Evolutionary conservation across 2,329 filamentous ascomycete species (phyloP).

Genomic region (Exophiala spinifera): DNA sequence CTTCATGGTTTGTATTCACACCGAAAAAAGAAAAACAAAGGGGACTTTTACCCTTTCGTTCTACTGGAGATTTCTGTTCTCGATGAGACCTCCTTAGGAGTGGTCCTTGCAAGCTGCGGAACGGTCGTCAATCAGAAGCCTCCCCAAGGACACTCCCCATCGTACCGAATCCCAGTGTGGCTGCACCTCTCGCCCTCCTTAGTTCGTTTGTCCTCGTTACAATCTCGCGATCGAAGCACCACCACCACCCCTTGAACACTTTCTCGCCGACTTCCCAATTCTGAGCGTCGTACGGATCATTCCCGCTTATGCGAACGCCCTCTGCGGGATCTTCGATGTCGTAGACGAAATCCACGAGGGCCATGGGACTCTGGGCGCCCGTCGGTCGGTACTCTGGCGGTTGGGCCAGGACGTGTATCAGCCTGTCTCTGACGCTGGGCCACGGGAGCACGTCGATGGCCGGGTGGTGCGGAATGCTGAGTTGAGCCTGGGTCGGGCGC

Average conservation of each 20-base stretch:
- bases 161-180: slow-evolving; percentile 11
- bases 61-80: too few species aligned
- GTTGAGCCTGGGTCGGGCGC: slow-evolving; percentile 52
- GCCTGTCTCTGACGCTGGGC: slow-evolving; percentile 53
- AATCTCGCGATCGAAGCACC: slow-evolving; percentile 54
- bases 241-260: slow-evolving; percentile 62
- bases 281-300: slow-evolving; percentile 48
- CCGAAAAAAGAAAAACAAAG: too few species aligned
- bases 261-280: slow-evolving; percentile 59
- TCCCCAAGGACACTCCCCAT: slow-evolving; percentile 20
- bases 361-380: slow-evolving; percentile 46
- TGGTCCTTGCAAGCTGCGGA: neutral
- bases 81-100: too few species aligned
- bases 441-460: slow-evolving; percentile 58
- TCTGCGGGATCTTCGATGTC: slow-evolving; percentile 57
- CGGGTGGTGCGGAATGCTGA: slow-evolving; percentile 54
- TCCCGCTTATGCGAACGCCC: slow-evolving; percentile 51
- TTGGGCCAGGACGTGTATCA: slow-evolving; percentile 52
- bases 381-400: slow-evolving; percentile 50
- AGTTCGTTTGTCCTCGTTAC: slow-evolving; percentile 55
- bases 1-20: too few species aligned
- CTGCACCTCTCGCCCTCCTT: slow-evolving; percentile 47
- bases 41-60: too few species aligned
- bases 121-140: slow-evolving; percentile 10
- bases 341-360: slow-evolving; percentile 52